phyloP scores from a whole-genome alignment of 1,139 yeast species.

The Blastobotrys petasosporus region DNA sequence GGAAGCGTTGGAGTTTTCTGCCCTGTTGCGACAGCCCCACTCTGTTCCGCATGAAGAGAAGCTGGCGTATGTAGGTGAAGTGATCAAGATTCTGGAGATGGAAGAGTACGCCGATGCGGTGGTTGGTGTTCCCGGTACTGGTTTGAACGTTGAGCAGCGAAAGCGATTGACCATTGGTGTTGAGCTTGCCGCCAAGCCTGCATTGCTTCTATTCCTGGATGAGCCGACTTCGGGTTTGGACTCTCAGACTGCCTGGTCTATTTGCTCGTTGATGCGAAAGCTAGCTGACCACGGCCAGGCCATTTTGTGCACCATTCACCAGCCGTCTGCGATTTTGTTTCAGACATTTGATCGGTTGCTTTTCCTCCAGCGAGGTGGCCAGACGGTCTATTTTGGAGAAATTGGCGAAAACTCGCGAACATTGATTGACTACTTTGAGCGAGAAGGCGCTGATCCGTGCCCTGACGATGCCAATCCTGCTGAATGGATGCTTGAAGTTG shows the following conservation, averaged over 20 bases:
- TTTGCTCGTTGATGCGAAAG: slow-evolving; percentile 68
- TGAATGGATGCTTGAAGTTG: slow-evolving; percentile 76
- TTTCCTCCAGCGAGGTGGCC: slow-evolving; percentile 68
- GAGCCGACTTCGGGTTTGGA: slow-evolving; percentile 94
- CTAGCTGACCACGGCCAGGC: slow-evolving; percentile 78
- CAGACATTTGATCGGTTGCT: slow-evolving; percentile 73
- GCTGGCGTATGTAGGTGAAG: slow-evolving; percentile 49
- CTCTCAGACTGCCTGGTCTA: slow-evolving; percentile 89
- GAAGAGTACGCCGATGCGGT: slow-evolving; percentile 53
- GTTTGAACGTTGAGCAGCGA: slow-evolving; percentile 78
- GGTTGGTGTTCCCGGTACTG: slow-evolving; percentile 64
- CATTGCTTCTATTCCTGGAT: slow-evolving; percentile 71
- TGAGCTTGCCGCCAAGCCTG: slow-evolving; percentile 84
- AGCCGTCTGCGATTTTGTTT: slow-evolving; percentile 71
- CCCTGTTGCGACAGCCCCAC: slow-evolving; percentile 49
- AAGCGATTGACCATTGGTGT: slow-evolving; percentile 82
- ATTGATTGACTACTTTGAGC: slow-evolving; percentile 63
- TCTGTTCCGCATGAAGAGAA: slow-evolving; percentile 43
- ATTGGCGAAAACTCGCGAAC: slow-evolving; percentile 59
- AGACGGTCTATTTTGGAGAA: slow-evolving; percentile 76
- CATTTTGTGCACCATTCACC: slow-evolving; percentile 75
- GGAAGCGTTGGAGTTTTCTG: slow-evolving; percentile 54
- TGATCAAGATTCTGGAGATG: slow-evolving; percentile 51
- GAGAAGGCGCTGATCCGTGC: slow-evolving; percentile 58
- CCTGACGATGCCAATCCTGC: slow-evolving; percentile 72